Conservation (phyloP, 208 protist species). For the Trypanosoma cruzi region DNA sequence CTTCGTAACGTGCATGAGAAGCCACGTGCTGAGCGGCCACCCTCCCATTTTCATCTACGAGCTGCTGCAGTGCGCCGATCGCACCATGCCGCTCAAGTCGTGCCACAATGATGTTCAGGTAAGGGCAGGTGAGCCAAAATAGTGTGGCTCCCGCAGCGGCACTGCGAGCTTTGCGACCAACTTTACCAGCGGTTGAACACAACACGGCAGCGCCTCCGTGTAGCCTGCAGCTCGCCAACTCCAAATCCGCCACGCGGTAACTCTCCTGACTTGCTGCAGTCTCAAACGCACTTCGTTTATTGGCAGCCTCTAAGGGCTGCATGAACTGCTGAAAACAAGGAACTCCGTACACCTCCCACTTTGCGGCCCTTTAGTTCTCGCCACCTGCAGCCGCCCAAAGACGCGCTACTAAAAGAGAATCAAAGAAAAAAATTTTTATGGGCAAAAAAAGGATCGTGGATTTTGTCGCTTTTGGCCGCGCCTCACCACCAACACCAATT, state of each 20-base stretch:
- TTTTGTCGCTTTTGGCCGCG: too few relatives aligned
- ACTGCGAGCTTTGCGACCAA: slow-evolving; percentile 57
- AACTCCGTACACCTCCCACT: not conserved
- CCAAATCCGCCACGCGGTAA: slow-evolving; percentile 64
- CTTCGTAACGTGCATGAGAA: slow-evolving; percentile 59
- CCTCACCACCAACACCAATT: too few relatives aligned
- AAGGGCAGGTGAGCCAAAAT: slow-evolving; percentile 85
- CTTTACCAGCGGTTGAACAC: slow-evolving; percentile 81
- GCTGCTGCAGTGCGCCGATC: slow-evolving; percentile 36
- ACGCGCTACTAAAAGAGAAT: too few relatives aligned
- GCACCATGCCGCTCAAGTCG: slow-evolving; percentile 66
- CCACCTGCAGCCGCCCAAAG: too few relatives aligned
- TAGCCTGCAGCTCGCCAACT: slow-evolving; percentile 55
- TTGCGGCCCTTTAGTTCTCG: too few relatives aligned
- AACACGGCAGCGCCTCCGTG: slow-evolving; percentile 63
- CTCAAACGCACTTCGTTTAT: slow-evolving; percentile 39
- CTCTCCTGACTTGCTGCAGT: slow-evolving; percentile 56
- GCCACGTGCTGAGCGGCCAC: slow-evolving; percentile 40
- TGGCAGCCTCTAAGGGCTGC: not conserved
- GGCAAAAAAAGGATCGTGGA: too few relatives aligned
- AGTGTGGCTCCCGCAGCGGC: slow-evolving; percentile 81
- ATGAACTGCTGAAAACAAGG: too few relatives aligned
- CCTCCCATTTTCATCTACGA: slow-evolving; percentile 29
- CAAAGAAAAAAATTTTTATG: too few relatives aligned
- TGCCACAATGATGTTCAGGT: slow-evolving; percentile 80